A percentile compares a stretch with the other conserved stretches of the same genome.
These are phyloP conservation scores for Castanea crenata DNA, from an alignment of 306 rosid species.

Conservation along the genomic window DNA sequence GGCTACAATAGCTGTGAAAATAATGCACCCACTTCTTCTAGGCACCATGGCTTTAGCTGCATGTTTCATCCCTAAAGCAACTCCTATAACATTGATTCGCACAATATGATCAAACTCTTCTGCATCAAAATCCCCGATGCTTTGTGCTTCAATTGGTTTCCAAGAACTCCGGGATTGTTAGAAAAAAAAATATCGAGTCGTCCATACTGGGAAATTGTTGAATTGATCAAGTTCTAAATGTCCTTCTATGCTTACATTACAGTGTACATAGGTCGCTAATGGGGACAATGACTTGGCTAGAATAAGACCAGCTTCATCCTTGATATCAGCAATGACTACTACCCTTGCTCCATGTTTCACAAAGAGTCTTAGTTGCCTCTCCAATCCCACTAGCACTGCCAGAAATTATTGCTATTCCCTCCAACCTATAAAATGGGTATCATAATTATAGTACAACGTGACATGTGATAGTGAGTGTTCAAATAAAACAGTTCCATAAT, in stretches of 20 bases:
- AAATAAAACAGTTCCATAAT: no score
- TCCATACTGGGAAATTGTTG: conserved; percentile 5
- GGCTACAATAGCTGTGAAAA: conserved; percentile 15
- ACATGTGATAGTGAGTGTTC: no score
- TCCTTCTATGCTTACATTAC: conserved; percentile 16
- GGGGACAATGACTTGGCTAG: conserved; percentile 12
- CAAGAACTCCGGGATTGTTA: conserved; percentile 27
- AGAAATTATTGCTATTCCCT: conserved; percentile 22
- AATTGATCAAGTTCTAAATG: conserved; percentile 2
- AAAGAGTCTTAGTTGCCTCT: conserved; percentile 16
- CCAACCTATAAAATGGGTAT: not conserved
- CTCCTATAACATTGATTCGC: conserved; percentile 15
- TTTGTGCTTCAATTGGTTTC: conserved; percentile 12
- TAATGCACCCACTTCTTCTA: conserved; percentile 17
- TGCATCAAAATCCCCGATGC: conserved; percentile 12
- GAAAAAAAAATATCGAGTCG: conserved; percentile 4
- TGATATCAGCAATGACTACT: conserved; percentile 20
- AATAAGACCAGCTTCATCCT: conserved; percentile 5
- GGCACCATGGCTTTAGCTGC: conserved; percentile 22
- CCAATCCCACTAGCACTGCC: conserved; percentile 28
- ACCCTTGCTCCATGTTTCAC: conserved; percentile 20
- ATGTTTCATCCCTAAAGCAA: conserved; percentile 26
- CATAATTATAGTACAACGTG: no score
- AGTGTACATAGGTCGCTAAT: conserved; percentile 10
- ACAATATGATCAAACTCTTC: conserved; percentile 9